These are phyloP conservation scores for Yamadazyma akitaensis DNA, from an alignment of 805 yeast species.

Conservation along the genomic window DNA sequence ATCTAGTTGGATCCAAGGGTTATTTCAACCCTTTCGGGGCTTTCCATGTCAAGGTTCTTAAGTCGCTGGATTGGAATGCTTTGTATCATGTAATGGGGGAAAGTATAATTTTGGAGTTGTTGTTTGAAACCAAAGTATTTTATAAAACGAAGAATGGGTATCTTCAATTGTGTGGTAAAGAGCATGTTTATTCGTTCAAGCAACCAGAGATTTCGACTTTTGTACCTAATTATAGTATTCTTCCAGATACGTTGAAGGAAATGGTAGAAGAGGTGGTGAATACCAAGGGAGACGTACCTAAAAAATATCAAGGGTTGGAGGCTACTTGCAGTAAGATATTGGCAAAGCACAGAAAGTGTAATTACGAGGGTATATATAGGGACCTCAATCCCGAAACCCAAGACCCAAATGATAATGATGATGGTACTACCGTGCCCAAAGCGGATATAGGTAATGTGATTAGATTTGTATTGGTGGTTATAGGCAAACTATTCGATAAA, in stretches of 20 bases:
- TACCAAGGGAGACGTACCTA: not conserved
- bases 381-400: not conserved
- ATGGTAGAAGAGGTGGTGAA: constrained; percentile 1
- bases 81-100: constrained; percentile 41
- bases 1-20: constrained; percentile 2
- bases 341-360: constrained; percentile 2
- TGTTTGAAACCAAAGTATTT: constrained; percentile 35
- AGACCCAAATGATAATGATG: too few species aligned
- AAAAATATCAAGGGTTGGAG: not conserved
- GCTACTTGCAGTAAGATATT: not conserved
- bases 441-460: constrained; percentile 26
- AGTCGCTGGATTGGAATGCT: constrained; percentile 42
- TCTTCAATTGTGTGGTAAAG: constrained; percentile 13
- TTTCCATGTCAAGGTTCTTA: constrained; percentile 38
- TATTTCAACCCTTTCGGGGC: constrained; percentile 30
- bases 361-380: constrained; percentile 3
- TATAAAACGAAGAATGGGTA: constrained; percentile 6
- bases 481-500: constrained; percentile 50
- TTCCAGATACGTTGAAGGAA: constrained; percentile 1
- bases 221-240: not conserved
- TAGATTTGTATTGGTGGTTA: constrained; percentile 38
- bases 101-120: constrained; percentile 33
- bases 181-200: not conserved
- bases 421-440: not conserved
- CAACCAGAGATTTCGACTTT: not conserved